phyloP scores from a whole-genome alignment of 495 filamentous ascomycete species.

The Talaromyces ruber region DNA sequence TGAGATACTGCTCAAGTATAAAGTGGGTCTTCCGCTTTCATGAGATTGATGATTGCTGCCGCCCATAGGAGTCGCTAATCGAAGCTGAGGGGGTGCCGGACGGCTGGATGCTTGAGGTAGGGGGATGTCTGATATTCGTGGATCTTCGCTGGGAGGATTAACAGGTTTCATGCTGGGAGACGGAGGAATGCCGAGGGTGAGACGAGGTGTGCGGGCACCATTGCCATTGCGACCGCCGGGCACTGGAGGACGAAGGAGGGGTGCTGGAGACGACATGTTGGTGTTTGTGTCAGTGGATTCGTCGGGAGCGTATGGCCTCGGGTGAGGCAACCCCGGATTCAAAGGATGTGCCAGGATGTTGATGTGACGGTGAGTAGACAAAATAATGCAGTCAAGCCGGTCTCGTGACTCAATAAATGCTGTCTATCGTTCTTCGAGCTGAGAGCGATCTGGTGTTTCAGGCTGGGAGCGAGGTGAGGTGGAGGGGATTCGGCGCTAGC shows the following conservation, averaged over 20 bases:
- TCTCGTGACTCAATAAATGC: constrained; percentile 1
- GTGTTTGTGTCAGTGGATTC: neutral
- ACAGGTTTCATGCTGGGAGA: constrained; percentile 71
- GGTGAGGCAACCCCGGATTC: neutral
- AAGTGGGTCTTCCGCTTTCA: constrained; percentile 19
- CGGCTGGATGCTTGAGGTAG: constrained; percentile 31
- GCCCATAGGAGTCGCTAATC: constrained; percentile 79
- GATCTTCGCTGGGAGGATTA: constrained; percentile 17
- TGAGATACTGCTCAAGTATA: neutral
- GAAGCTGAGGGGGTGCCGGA: constrained; percentile 60
- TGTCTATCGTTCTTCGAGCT: neutral
- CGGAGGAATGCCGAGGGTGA: constrained; percentile 81
- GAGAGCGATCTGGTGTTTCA: neutral
- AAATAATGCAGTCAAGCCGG: constrained; percentile 7
- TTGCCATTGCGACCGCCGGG: constrained; percentile 59
- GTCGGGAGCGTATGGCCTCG: neutral
- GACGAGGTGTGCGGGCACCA: constrained; percentile 60
- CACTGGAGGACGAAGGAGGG: constrained; percentile 76
- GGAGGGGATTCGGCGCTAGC: neutral
- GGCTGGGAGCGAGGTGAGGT: neutral
- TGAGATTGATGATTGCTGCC: constrained; percentile 58
- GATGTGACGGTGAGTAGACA: neutral
- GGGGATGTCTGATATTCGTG: constrained; percentile 26
- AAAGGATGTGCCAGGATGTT: constrained; percentile 5
- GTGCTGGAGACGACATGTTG: constrained; percentile 66